phyloP scores from a whole-genome alignment of 148 eudicot genomes.

The Chenopodium album region DNA sequence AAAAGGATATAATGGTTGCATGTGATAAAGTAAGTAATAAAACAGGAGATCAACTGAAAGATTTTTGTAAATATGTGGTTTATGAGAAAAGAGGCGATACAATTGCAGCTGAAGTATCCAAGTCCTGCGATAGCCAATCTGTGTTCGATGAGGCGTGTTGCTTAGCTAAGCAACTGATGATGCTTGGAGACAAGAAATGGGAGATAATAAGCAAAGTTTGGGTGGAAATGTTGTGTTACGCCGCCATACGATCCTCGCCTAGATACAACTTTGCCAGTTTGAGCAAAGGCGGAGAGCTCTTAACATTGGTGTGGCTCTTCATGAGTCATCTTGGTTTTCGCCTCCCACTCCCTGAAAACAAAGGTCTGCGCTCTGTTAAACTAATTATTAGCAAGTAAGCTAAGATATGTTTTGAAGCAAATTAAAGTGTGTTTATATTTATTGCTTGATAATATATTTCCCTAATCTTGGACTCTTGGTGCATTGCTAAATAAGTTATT shows the following conservation, averaged over 20 bases:
- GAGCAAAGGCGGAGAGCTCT: constrained; percentile 23
- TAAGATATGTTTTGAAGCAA: no score
- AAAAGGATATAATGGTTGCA: not conserved
- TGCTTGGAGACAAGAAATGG: constrained; percentile 22
- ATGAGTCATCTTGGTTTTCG: constrained; percentile 30
- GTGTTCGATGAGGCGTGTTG: constrained; percentile 31
- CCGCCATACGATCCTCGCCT: constrained; percentile 17
- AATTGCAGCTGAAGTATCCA: not conserved
- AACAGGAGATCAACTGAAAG: no score
- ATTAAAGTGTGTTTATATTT: no score
- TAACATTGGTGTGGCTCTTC: constrained; percentile 31
- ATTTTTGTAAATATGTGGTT: no score
- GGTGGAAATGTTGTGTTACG: constrained; percentile 37
- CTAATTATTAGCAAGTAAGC: constrained; percentile 1
- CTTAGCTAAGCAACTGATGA: constrained; percentile 25
- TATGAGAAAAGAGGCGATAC: no score
- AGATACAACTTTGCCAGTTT: constrained; percentile 17
- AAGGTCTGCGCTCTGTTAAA: constrained; percentile 12
- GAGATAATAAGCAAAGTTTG: constrained; percentile 31
- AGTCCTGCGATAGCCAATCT: constrained; percentile 29
- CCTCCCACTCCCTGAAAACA: constrained; percentile 3
- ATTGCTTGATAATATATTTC: no score
- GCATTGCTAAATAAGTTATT: no score
- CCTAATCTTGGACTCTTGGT: no score
- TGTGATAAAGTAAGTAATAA: no score